These are phyloP conservation scores for Tuber brumale DNA, from an alignment of 495 filamentous ascomycete species.

Conservation along the genomic window DNA sequence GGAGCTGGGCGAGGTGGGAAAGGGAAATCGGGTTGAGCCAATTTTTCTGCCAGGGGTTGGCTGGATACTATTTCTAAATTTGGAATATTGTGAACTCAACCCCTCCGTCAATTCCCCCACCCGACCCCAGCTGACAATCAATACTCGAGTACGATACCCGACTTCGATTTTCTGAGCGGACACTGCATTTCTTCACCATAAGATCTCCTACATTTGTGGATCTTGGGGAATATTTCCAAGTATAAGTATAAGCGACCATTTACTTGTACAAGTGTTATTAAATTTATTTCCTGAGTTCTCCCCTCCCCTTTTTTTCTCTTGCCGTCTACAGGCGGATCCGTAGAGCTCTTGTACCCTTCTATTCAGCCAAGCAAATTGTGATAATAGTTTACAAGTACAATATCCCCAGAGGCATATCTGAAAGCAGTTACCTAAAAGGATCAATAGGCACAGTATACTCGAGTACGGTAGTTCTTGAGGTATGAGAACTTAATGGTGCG, in stretches of 20 bases:
- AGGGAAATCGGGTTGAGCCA: conserved; percentile 23
- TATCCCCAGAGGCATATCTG: neutral
- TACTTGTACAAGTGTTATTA: neutral
- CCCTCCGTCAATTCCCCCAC: neutral
- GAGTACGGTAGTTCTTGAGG: too few relatives aligned
- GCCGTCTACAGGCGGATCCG: neutral
- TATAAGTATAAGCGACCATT: neutral
- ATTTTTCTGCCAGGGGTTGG: conserved; percentile 27
- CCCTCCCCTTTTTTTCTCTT: neutral
- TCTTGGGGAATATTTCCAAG: neutral
- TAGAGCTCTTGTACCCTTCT: neutral
- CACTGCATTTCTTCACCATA: neutral
- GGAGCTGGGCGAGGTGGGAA: conserved; percentile 17
- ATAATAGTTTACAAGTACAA: neutral
- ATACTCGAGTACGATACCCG: neutral
- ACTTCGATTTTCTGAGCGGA: neutral
- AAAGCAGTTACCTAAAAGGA: neutral
- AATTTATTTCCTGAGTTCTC: neutral
- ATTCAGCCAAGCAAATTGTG: neutral
- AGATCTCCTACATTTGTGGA: neutral
- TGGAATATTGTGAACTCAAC: neutral
- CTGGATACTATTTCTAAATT: neutral
- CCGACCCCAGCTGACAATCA: neutral
- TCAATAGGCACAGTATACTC: too few relatives aligned
- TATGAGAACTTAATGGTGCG: too few relatives aligned